These are phyloP conservation scores for Aspergillus ruber DNA, from an alignment of 2,329 filamentous ascomycete genomes.

Conservation along the genomic window DNA sequence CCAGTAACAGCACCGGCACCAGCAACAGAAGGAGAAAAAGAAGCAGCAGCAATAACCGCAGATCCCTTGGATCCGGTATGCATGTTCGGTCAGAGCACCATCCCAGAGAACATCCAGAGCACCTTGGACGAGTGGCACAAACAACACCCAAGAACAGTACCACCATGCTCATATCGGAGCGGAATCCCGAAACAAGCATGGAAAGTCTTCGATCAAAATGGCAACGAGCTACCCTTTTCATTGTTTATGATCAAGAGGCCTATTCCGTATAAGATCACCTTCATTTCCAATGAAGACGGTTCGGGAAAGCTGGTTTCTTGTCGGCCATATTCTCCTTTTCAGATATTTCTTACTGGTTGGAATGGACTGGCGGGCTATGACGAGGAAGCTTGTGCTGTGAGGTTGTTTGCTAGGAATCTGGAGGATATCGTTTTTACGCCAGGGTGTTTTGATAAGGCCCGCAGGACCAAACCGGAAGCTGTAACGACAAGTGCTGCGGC, in stretches of 20 bases:
- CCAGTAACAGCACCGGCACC: no score
- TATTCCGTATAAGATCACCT: constrained; percentile 5
- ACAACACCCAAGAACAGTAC: neutral
- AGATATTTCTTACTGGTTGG: constrained; percentile 10
- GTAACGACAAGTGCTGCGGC: no score
- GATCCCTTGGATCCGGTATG: neutral
- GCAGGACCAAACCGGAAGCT: no score
- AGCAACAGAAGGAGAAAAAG: no score
- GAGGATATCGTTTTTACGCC: no score
- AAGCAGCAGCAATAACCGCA: neutral
- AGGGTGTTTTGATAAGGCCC: no score
- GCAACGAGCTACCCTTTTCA: constrained; percentile 7
- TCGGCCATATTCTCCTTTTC: neutral
- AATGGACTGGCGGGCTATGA: constrained; percentile 4
- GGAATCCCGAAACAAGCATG: neutral
- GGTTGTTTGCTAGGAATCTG: neutral
- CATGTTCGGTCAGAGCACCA: neutral
- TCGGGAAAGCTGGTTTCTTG: constrained; percentile 3
- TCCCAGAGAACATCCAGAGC: constrained; percentile 4
- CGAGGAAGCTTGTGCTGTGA: constrained; percentile 4
- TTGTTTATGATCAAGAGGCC: constrained; percentile 3
- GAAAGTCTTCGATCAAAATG: constrained; percentile 12
- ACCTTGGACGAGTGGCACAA: constrained; percentile 9
- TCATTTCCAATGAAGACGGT: constrained; percentile 2
- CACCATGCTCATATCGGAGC: neutral